phyloP scores from a whole-genome alignment of 441 rosid genomes.

The Kokia cookei region DNA sequence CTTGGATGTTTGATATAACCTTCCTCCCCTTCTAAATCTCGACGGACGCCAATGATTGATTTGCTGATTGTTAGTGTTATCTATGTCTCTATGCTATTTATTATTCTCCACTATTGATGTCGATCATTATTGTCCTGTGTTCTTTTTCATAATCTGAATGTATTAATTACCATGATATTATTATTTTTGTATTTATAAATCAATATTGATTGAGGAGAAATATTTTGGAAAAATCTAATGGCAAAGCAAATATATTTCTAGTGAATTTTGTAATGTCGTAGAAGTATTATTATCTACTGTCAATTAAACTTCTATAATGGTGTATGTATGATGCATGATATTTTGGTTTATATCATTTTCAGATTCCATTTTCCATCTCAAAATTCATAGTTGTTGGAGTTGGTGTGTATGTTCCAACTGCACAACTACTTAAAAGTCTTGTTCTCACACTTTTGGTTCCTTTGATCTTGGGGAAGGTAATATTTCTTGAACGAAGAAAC shows the following conservation, averaged over 20 bases:
- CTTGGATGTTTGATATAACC: background rate
- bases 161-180: background rate
- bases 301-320: background rate
- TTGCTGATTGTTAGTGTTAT: background rate
- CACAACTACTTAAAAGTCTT: slow-evolving; percentile 75
- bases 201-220: background rate
- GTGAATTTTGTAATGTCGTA: background rate
- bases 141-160: background rate
- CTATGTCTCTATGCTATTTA: background rate
- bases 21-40: background rate
- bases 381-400: slow-evolving; percentile 77
- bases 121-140: background rate
- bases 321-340: background rate
- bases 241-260: background rate
- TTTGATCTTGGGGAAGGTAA: slow-evolving; percentile 85
- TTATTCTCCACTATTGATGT: background rate
- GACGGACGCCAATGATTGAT: background rate
- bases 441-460: slow-evolving; percentile 69
- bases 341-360: slow-evolving; percentile 17
- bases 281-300: background rate
- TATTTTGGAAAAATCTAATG: background rate
- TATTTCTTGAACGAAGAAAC: slow-evolving; percentile 4
- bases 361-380: slow-evolving; percentile 90
- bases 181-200: background rate
- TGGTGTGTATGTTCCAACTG: slow-evolving; percentile 77